Percentiles rank a stretch among this genome's conserved stretches.
Conservation (phyloP, 1,284 basidiomycete genomes). For the Trametes sp. region DNA sequence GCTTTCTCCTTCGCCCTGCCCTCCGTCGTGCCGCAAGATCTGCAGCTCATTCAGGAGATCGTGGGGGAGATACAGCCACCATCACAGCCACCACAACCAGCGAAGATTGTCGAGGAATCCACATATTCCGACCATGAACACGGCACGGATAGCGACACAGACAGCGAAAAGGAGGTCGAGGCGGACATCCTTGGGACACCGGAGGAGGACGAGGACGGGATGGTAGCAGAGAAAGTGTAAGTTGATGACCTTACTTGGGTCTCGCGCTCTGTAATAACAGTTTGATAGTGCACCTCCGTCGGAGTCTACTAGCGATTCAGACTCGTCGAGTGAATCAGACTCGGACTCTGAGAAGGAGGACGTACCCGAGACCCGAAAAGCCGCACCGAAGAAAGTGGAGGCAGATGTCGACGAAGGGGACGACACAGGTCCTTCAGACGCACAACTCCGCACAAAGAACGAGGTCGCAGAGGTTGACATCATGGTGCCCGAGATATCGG, state of each 20-base stretch:
- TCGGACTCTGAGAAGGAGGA: constrained; percentile 40
- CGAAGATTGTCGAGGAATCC: constrained; percentile 6
- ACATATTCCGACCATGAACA: constrained; percentile 42
- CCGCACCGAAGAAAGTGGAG: constrained; percentile 31
- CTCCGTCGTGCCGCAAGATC: constrained; percentile 68
- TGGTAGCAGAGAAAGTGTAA: not conserved
- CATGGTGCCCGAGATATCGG: constrained; percentile 60
- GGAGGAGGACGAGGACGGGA: constrained; percentile 46
- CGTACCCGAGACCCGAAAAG: constrained; percentile 33
- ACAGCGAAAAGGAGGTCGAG: constrained; percentile 76
- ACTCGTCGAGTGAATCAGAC: constrained; percentile 51
- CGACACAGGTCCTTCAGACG: constrained; percentile 48
- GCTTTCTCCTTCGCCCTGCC: constrained; percentile 62
- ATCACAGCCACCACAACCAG: constrained; percentile 22
- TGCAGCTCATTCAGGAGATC: constrained; percentile 73
- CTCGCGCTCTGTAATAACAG: not conserved
- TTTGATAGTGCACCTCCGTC: constrained; percentile 28
- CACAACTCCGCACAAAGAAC: constrained; percentile 68
- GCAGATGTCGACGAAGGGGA: constrained; percentile 56
- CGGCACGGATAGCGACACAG: constrained; percentile 39
- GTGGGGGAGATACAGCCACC: constrained; percentile 53
- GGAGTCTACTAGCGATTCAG: constrained; percentile 40
- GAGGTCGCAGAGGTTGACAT: constrained; percentile 62
- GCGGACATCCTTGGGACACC: constrained; percentile 54
- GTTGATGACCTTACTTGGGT: constrained; percentile 1